Percentiles rank a stretch among this genome's conserved stretches.
These are phyloP conservation scores for Cardamine chenopodiifolia DNA, from an alignment of 345 rosid genomes.

Conservation along the genomic window DNA sequence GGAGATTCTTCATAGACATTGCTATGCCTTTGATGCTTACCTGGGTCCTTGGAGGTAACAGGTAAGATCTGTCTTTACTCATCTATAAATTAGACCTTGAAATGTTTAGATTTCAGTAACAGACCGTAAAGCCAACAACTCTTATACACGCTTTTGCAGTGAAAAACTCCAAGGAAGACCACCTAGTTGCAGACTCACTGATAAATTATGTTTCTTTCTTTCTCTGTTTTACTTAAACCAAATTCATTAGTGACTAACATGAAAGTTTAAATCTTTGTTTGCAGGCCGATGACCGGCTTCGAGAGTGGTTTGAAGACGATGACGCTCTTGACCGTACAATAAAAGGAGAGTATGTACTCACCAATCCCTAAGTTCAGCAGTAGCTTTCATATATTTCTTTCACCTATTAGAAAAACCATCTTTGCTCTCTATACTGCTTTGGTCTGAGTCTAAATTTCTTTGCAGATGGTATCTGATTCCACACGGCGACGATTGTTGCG, in stretches of 20 bases:
- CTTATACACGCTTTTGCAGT: conserved; percentile 44
- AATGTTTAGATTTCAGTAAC: neutral
- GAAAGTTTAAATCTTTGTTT: conserved; percentile 7
- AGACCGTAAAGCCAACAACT: conserved; percentile 1
- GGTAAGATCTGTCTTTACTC: conserved; percentile 51
- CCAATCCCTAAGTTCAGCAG: neutral
- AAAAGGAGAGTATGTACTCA: conserved; percentile 70
- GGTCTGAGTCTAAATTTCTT: conserved; percentile 9
- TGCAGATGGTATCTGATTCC: conserved; percentile 78
- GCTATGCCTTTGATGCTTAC: conserved; percentile 85
- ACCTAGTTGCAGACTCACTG: conserved; percentile 77
- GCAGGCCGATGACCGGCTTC: conserved; percentile 49
- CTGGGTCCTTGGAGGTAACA: conserved; percentile 95
- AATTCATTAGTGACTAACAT: neutral
- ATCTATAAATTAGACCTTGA: neutral
- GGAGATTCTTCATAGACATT: conserved; percentile 71
- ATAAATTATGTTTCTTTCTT: conserved; percentile 54
- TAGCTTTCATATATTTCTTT: neutral
- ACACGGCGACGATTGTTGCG: conserved; percentile 46
- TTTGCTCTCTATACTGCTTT: neutral
- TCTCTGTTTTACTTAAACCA: neutral
- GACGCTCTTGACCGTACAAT: conserved; percentile 84
- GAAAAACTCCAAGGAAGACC: conserved; percentile 84
- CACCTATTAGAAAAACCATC: neutral
- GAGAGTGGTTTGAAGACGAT: conserved; percentile 56